Base-by-base conservation (phyloP, 2,329 filamentous ascomycete species). In the Aspergillus melleus region DNA sequence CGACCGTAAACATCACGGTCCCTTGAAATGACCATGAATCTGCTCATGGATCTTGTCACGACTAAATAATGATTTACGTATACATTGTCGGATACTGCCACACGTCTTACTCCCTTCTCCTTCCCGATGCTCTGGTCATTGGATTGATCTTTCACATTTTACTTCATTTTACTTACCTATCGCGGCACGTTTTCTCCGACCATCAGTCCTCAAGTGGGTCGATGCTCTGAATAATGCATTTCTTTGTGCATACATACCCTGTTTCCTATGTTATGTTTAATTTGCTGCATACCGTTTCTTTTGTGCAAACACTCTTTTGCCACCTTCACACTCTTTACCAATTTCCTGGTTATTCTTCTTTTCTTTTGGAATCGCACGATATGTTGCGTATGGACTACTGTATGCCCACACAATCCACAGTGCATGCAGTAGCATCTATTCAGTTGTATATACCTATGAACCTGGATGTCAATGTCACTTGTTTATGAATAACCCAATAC, bases 1-100 rank as follows among this genome's bases (percentile, higher is more conserved):
- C 78, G 84, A 50, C 82, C 81, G 61, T 86, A 65, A 71, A 39
- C n/a, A 20, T 39, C 32, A 59, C 29, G 36, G 14, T 20, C 2
- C 6, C 14, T 30, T 26, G 30, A 32, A 46, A 22, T 49, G 4
- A 51, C 14, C 9, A 24, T 49, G 26, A 54, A 26, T 66, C 54
- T 66, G 60, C 65, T 53, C 53, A 64, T 66, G 57, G 59, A 60
- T 64, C 50, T 54, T 65, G 52, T 69, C 60, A 61, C 54, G 67
- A 64, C 64, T 62, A 8, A 60, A 50, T 67, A 59, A 65, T 65
- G 67, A 69, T 54, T 61, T 46, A 63, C 59, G 63, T 66, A 53
- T 52, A 63, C 61, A 60, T 12, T 24, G 20, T 47, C 44, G 20
- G 44, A 20, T 24, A 47, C 59, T 39, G 24, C 49, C 29, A 47